A percentile compares a stretch with the other conserved stretches of the same genome.
These are phyloP conservation scores for Medicago arabica DNA, from an alignment of 306 rosid species.

Conservation along the genomic window DNA sequence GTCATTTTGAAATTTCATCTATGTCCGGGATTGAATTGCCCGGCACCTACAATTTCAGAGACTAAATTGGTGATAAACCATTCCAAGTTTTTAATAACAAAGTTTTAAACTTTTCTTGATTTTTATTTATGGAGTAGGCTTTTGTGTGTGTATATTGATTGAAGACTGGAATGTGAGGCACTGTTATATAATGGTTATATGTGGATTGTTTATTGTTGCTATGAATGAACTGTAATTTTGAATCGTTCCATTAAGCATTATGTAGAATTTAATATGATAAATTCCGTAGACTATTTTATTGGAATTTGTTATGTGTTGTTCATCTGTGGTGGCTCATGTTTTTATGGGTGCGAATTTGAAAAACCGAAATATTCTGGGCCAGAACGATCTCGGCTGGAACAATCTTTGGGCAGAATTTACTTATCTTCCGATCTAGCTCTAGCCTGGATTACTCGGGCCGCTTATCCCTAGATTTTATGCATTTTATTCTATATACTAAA, in stretches of 20 bases:
- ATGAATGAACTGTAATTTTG: conserved; percentile 19
- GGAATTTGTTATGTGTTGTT: conserved; percentile 15
- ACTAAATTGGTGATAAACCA: background rate
- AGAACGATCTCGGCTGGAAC: too few relatives aligned
- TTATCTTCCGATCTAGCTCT: too few relatives aligned
- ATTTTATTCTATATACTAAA: too few relatives aligned
- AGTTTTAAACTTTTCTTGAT: background rate
- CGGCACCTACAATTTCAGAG: background rate
- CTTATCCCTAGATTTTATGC: too few relatives aligned
- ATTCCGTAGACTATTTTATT: conserved; percentile 6
- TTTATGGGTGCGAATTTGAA: conserved; percentile 3
- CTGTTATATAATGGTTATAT: conserved; percentile 21
- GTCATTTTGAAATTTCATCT: too few relatives aligned
- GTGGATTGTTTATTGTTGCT: conserved; percentile 30
- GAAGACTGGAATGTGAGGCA: conserved; percentile 26
- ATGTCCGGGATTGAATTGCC: too few relatives aligned
- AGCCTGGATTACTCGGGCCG: too few relatives aligned
- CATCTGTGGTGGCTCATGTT: background rate
- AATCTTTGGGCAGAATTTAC: too few relatives aligned
- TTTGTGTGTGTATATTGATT: conserved; percentile 23
- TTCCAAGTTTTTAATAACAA: background rate
- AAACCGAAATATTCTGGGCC: background rate
- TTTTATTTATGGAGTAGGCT: conserved; percentile 2
- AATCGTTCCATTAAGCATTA: conserved; percentile 13
- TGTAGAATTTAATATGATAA: conserved; percentile 12